Evolutionary conservation across 2,329 filamentous ascomycete genomes (phyloP).

Genomic region (Hypoxylon sp.): DNA sequence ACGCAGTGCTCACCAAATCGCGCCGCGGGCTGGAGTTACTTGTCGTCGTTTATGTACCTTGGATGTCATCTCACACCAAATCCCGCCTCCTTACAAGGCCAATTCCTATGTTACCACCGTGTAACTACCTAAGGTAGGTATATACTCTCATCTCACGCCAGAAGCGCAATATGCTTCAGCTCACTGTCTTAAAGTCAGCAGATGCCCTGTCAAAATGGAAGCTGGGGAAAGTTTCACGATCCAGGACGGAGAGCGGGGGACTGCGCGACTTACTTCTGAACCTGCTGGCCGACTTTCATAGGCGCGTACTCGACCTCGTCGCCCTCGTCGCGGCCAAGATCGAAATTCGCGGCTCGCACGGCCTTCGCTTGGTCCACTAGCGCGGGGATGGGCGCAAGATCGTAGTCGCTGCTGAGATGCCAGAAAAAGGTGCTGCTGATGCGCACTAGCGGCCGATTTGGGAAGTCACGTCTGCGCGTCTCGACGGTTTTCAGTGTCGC

Average conservation of each 20-base stretch:
- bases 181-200: slow-evolving; percentile 54
- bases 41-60: neutral
- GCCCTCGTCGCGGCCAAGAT: slow-evolving; percentile 66
- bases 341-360: slow-evolving; percentile 61
- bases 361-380: slow-evolving; percentile 60
- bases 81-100: neutral
- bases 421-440: slow-evolving; percentile 73
- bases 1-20: neutral
- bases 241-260: neutral
- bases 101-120: neutral
- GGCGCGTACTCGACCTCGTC: slow-evolving; percentile 60
- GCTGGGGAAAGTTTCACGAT: neutral
- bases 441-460: slow-evolving; percentile 65
- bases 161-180: slow-evolving; percentile 66
- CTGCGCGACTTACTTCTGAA: slow-evolving; percentile 62
- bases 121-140: neutral
- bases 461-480: slow-evolving; percentile 56
- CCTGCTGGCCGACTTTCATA: slow-evolving; percentile 71
- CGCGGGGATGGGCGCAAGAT: slow-evolving; percentile 64
- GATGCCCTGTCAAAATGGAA: slow-evolving; percentile 30
- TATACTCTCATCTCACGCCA: slow-evolving; percentile 54
- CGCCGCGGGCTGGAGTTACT: neutral
- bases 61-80: neutral
- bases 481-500: slow-evolving; percentile 63
- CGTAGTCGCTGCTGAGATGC: slow-evolving; percentile 69